Base-by-base conservation (phyloP, 345 rosid species). In the Salix suchowensis region DNA sequence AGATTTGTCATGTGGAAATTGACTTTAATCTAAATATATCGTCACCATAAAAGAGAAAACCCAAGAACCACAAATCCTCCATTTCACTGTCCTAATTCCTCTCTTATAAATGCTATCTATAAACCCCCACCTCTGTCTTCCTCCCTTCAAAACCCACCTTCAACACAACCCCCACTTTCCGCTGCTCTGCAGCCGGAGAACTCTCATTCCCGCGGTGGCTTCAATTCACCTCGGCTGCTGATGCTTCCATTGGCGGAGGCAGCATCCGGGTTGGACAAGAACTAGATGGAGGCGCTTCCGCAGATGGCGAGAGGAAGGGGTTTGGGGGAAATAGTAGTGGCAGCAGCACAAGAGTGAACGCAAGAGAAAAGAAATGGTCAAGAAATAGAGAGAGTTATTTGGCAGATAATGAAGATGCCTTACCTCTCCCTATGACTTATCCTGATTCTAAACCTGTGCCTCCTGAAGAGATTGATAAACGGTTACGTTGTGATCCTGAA, bases 391-490 rank as follows among this genome's bases (percentile, higher is more conserved):
- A 89, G 87, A 92, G 96, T 84, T 94, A 91, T 82, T 85, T 94
- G 92, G 74, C 84, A 42, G 90, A 86, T 61, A 83, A 90, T 76
- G 78, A 61, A 36, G 98, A 95, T 28, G 87, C 91, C 54, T 97
- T 95, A 73, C 98, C 97, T 75, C 97, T 95, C 3, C 98, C 98
- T 61, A 93, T 95, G 97, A 88, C 96, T 83, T 88, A 89, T 78
- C 97, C 98, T 0, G 81, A 95, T 77, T 73, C 97, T 37, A 86
- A 92, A 34, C 97, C 98, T 10, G 97, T 90, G 36, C 21, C 94
- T 13, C 88, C 90, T 2, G 96, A 87, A 65, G 97, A 84, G 82
- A 86, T 95, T 65, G 97, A 95, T 39, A 81, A 81, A 80, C 85
- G 98, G 24, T 82, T 95, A 26, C 81, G 84, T 32, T 93, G 98